Conservation (phyloP, 768 basidiomycete species). For the Cyathus striatus region DNA sequence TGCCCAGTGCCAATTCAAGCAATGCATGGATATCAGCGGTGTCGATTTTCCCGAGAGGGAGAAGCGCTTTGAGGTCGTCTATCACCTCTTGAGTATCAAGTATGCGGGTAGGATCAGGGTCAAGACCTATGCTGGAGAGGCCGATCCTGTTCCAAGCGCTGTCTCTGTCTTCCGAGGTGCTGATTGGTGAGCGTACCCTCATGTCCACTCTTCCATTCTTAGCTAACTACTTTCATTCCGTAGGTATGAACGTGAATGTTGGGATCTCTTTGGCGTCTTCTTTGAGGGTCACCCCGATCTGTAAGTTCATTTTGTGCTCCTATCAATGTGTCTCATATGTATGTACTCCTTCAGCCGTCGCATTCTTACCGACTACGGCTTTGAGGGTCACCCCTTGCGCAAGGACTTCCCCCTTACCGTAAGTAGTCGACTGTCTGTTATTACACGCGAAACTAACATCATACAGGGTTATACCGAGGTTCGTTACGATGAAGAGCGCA, state of each 20-base stretch:
- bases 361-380: constrained; percentile 97
- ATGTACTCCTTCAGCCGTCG: constrained; percentile 60
- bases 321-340: constrained; percentile 1
- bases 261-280: constrained; percentile 97
- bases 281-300: constrained; percentile 96
- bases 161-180: constrained; percentile 82
- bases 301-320: constrained; percentile 38
- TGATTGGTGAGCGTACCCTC: constrained; percentile 66
- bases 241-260: constrained; percentile 96
- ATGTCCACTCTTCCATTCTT: background rate
- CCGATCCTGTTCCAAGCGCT: constrained; percentile 83
- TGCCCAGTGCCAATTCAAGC: constrained; percentile 91
- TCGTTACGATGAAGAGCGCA: constrained; percentile 95
- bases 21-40: constrained; percentile 88
- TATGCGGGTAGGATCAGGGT: constrained; percentile 86
- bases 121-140: constrained; percentile 96
- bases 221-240: background rate
- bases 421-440: constrained; percentile 17
- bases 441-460: constrained; percentile 3
- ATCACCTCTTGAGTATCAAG: constrained; percentile 81
- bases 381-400: constrained; percentile 94
- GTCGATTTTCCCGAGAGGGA: constrained; percentile 93
- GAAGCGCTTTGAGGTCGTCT: constrained; percentile 95
- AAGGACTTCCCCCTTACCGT: constrained; percentile 99
- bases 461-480: constrained; percentile 95